Evolutionary conservation across 371 early-diverging fungal genomes (phyloP), one percentile per base, ranked within the genome.

Genomic region (Mortierella sp.): DNA sequence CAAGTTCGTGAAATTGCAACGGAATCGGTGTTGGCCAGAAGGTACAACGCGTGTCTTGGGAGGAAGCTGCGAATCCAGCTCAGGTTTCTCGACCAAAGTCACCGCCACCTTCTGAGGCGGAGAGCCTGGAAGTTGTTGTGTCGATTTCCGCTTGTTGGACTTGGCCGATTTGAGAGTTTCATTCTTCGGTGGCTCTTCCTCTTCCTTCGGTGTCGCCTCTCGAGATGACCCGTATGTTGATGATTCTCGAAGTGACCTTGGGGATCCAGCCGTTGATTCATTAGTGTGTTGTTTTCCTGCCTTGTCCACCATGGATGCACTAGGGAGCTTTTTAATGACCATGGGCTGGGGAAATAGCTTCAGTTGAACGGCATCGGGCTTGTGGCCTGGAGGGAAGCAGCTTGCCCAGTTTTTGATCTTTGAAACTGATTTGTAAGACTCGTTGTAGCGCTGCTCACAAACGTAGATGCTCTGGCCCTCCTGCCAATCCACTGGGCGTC

Each of bases 381-480:
- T 71, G 34, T 63, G 47, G 2, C 65, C 71, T 7, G 65, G 57
- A 2, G 65, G 65, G 14, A 71, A 30, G 39, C 61, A 60, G 13
- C 53, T 61, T 7, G 76, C 66, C 76, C 76, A 76, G 55, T 76
- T 76, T 42, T 76, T 76, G 58, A 76, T 76, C 63, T 70, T 76
- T 6, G 76, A 56, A 21, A 76, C 66, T 4, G 69, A 58, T 51
- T 69, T 76, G 64, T 64, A 69, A 30, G 61, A 50, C 18, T 76
- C 76, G 43, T 57, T 69, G 47, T 76, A 76, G 1, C 76, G 76
- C 23, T 76, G 76, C 57, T 76, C 76, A 21, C 76, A 76, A 1
- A 76, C 23, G 19, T 76, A 76, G 43, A 76, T 65, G n/a, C 51
- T 54, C 34, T 76, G 76, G 8, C 76, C 76, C 34, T 69, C 38